A percentile compares a stretch with the other conserved stretches of the same genome.
Conservation (phyloP, 2,329 filamentous ascomycete genomes). For the Chalara sp. region DNA sequence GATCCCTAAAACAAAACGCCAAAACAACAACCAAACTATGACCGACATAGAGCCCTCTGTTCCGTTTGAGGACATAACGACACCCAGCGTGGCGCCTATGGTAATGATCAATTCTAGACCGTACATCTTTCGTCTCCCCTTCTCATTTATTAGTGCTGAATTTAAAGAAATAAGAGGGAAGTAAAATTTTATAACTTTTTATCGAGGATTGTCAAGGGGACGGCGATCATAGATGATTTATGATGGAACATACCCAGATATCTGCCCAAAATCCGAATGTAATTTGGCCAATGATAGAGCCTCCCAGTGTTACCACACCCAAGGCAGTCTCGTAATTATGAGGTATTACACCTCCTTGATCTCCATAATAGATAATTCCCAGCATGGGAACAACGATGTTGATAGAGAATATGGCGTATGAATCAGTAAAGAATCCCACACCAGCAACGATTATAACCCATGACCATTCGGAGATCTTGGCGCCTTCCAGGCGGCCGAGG, state of each 20-base stretch:
- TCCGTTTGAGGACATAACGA: background rate
- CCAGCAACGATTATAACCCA: constrained; percentile 58
- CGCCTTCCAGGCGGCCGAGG: too few species aligned
- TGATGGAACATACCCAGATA: constrained; percentile 16
- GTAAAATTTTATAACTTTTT: too few species aligned
- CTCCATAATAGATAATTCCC: constrained; percentile 61
- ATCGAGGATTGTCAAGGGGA: too few species aligned
- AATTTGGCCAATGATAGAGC: constrained; percentile 72
- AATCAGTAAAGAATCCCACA: constrained; percentile 78
- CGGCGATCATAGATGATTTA: too few species aligned
- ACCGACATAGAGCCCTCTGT: constrained; percentile 26
- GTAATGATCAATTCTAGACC: constrained; percentile 70
- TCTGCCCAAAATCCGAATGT: constrained; percentile 74
- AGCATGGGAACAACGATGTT: constrained; percentile 66
- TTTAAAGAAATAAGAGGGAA: too few species aligned
- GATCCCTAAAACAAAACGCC: constrained; percentile 71
- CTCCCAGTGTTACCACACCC: constrained; percentile 74
- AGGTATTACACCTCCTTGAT: constrained; percentile 51
- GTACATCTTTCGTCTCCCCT: constrained; percentile 78
- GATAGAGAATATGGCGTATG: constrained; percentile 77
- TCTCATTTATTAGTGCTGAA: constrained; percentile 23
- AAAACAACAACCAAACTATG: constrained; percentile 61
- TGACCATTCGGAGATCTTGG: constrained; percentile 52
- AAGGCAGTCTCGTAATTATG: constrained; percentile 63
- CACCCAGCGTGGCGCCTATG: constrained; percentile 59